These are phyloP conservation scores for Begonia loranthoides DNA, from an alignment of 306 rosid genomes.

Conservation along the genomic window DNA sequence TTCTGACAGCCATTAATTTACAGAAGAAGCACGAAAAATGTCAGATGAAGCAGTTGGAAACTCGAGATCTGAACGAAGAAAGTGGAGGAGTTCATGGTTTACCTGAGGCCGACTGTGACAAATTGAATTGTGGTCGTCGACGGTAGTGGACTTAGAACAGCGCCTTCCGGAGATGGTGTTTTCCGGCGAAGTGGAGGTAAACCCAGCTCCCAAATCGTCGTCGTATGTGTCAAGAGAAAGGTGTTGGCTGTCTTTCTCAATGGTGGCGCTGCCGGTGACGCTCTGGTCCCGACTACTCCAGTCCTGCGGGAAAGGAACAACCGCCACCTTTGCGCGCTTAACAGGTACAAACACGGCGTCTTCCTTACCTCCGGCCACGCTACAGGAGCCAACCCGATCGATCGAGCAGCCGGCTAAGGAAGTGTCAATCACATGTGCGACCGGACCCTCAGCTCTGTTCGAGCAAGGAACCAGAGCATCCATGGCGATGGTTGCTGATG, in stretches of 20 bases:
- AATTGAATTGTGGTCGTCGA: slow-evolving; percentile 74
- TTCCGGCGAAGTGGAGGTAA: slow-evolving; percentile 19
- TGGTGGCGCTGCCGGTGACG: slow-evolving; percentile 37
- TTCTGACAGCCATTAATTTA: slow-evolving; percentile 16
- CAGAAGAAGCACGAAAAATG: not conserved
- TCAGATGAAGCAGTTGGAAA: too few relatives aligned
- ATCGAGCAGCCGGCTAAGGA: slow-evolving; percentile 26
- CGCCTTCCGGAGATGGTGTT: slow-evolving; percentile 38
- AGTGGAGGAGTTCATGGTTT: not conserved
- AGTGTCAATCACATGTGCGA: slow-evolving; percentile 1
- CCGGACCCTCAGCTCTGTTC: slow-evolving; percentile 3
- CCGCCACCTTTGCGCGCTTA: slow-evolving; percentile 17
- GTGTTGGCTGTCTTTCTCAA: slow-evolving; percentile 38
- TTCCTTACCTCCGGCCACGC: slow-evolving; percentile 15
- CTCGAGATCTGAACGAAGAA: not conserved
- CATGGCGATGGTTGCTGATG: slow-evolving; percentile 24
- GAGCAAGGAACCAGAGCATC: slow-evolving; percentile 79
- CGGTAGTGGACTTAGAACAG: slow-evolving; percentile 26
- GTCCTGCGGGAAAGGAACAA: slow-evolving; percentile 12
- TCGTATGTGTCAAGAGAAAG: slow-evolving; percentile 35
- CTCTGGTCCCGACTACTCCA: slow-evolving; percentile 41
- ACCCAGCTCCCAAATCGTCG: slow-evolving; percentile 26
- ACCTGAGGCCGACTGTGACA: slow-evolving; percentile 67
- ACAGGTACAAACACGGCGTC: not conserved
- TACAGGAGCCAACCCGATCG: slow-evolving; percentile 28